Conservation (phyloP, 495 filamentous ascomycete genomes). For the Xylaria nigripes region DNA sequence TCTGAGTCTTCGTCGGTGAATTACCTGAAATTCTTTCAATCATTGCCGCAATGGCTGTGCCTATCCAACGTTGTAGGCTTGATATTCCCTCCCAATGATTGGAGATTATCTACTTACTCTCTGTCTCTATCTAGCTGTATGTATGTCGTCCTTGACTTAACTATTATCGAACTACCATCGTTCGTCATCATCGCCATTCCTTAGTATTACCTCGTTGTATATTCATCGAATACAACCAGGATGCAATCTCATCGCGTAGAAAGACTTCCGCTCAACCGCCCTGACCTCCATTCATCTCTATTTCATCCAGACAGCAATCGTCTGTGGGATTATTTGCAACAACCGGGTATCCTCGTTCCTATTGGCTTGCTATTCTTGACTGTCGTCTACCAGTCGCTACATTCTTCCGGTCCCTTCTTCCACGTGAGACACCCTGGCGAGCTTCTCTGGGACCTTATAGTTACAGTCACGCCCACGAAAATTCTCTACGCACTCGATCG, state of each 20-base stretch:
- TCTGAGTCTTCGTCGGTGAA: not conserved
- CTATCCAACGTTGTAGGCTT: not conserved
- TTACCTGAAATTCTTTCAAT: no score
- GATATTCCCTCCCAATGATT: not conserved
- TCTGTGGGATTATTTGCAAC: constrained; percentile 25
- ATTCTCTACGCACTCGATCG: constrained; percentile 53
- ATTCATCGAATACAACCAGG: constrained; percentile 8
- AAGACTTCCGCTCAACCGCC: constrained; percentile 14
- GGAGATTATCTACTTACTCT: not conserved
- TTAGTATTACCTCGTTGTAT: not conserved
- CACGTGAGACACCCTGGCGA: constrained; percentile 31
- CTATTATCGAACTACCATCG: not conserved
- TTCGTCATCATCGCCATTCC: not conserved
- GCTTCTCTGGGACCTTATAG: constrained; percentile 56
- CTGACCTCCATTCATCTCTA: constrained; percentile 10
- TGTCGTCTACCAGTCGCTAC: constrained; percentile 36
- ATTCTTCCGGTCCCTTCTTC: constrained; percentile 18
- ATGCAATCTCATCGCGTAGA: constrained; percentile 24
- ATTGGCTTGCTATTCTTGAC: constrained; percentile 32
- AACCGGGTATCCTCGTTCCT: constrained; percentile 31
- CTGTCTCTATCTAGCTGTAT: not conserved
- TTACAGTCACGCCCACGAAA: constrained; percentile 52
- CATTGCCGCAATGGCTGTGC: constrained; percentile 5
- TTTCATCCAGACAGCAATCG: constrained; percentile 11
- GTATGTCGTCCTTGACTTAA: not conserved